Percentiles rank a stretch among this genome's conserved stretches.
Conservation (phyloP, 495 filamentous ascomycete genomes). For the Neurospora tetraspora region DNA sequence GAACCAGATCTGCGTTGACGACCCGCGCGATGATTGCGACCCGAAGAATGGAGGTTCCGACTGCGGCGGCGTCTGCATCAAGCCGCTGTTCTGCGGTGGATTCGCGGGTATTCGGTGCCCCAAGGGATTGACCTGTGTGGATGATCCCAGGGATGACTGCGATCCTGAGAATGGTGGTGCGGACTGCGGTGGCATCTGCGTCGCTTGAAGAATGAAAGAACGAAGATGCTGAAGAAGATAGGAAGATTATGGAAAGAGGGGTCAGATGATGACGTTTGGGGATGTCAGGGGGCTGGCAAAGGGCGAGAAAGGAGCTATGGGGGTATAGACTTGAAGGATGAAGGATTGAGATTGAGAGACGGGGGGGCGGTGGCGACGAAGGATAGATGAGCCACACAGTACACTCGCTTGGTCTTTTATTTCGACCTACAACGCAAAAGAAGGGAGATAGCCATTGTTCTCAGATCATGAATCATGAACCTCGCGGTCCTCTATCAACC, state of each 20-base stretch:
- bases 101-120: slow-evolving; percentile 17
- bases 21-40: slow-evolving; percentile 17
- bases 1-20: slow-evolving; percentile 19
- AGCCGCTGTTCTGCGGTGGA: slow-evolving; percentile 20
- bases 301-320: neutral
- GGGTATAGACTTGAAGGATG: neutral
- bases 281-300: neutral
- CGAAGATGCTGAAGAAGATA: neutral
- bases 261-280: neutral
- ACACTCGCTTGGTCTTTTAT: neutral
- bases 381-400: neutral
- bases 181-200: slow-evolving; percentile 22
- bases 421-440: neutral
- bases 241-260: neutral
- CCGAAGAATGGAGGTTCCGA: slow-evolving; percentile 6
- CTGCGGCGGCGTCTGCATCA: slow-evolving; percentile 25
- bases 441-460: neutral
- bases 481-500: neutral
- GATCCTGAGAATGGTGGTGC: slow-evolving; percentile 16
- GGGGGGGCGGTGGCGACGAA: neutral
- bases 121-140: slow-evolving; percentile 15
- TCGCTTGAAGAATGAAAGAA: neutral
- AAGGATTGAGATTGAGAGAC: neutral
- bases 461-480: neutral
- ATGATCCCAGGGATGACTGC: slow-evolving; percentile 24